A percentile compares a stretch with the other conserved stretches of the same genome.
Evolutionary conservation across 345 rosid genomes (phyloP).

Genomic region (Aquilaria yunnanensis): DNA sequence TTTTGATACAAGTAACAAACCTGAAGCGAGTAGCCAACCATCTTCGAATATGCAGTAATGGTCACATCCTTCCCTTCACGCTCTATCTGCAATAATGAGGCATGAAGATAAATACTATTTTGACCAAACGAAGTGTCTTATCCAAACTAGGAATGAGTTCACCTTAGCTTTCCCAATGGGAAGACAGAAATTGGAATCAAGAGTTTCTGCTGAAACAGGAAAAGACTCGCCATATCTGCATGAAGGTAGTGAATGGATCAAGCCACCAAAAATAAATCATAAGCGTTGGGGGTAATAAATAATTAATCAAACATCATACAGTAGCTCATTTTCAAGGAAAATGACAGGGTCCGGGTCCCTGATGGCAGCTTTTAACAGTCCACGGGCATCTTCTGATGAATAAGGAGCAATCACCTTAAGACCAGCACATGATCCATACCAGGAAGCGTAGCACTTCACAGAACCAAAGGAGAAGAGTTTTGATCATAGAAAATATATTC

Average conservation of each 20-base stretch:
- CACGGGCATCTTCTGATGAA: conserved; percentile 89
- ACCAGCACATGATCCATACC: conserved; percentile 89
- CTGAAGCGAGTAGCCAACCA: conserved; percentile 85
- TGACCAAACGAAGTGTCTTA: not conserved
- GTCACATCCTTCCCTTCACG: conserved; percentile 93
- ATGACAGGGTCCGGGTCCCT: conserved; percentile 97
- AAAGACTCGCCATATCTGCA: conserved; percentile 87
- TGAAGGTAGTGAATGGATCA: conserved; percentile 6
- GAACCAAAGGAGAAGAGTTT: conserved; percentile 3
- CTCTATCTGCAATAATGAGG: conserved; percentile 52
- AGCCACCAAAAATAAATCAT: conserved; percentile 5
- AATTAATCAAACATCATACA: conserved; percentile 42
- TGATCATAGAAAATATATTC: not conserved
- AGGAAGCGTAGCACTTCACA: conserved; percentile 86
- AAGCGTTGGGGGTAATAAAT: not conserved
- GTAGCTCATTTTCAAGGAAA: conserved; percentile 90
- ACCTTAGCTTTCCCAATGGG: conserved; percentile 98
- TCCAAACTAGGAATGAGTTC: conserved; percentile 1
- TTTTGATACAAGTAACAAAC: conserved; percentile 27
- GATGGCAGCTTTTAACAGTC: conserved; percentile 89
- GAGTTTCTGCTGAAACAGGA: conserved; percentile 82
- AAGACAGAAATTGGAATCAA: conserved; percentile 89
- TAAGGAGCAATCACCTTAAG: conserved; percentile 81
- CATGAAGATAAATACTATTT: conserved; percentile 1
- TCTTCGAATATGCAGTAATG: conserved; percentile 69